Conservation (phyloP, 495 filamentous ascomycete species). For the Rhizodiscina lignyota region DNA sequence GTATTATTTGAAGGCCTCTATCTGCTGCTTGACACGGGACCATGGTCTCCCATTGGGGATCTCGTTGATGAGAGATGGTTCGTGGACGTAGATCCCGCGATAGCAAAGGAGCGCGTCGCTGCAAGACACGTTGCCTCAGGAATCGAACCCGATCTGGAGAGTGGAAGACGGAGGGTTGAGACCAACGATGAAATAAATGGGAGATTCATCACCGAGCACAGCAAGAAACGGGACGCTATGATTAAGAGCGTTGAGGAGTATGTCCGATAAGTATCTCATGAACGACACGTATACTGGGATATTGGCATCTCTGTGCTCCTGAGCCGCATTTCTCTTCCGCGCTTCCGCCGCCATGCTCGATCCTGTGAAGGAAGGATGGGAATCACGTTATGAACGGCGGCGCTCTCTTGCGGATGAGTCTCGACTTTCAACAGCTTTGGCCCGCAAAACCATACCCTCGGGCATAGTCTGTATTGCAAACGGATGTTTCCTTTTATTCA, state of each 20-base stretch:
- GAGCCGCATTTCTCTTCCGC: no score
- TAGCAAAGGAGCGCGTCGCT: conserved; percentile 56
- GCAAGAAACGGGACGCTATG: conserved; percentile 52
- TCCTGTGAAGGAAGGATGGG: no score
- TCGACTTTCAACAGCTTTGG: no score
- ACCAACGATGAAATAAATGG: conserved; percentile 91
- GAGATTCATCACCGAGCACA: conserved; percentile 47
- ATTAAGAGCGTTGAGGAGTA: conserved; percentile 54
- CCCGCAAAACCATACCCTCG: no score
- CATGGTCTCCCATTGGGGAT: conserved; percentile 55
- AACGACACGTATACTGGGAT: no score
- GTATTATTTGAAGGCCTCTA: conserved; percentile 86
- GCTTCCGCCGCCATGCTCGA: no score
- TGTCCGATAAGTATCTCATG: no score
- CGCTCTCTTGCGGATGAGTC: no score
- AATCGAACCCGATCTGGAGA: conserved; percentile 49
- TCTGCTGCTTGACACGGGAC: conserved; percentile 45
- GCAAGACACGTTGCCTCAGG: conserved; percentile 67
- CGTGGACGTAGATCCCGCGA: conserved; percentile 57
- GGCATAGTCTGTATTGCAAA: no score
- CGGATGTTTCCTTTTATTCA: no score
- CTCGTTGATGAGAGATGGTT: conserved; percentile 86
- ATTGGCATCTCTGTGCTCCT: no score
- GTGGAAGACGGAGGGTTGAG: conserved; percentile 52
- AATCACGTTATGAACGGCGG: no score